A percentile compares a stretch with the other conserved stretches of the same genome.
Evolutionary conservation across 345 rosid species (phyloP).

Genomic region (Gossypium raimondii): DNA sequence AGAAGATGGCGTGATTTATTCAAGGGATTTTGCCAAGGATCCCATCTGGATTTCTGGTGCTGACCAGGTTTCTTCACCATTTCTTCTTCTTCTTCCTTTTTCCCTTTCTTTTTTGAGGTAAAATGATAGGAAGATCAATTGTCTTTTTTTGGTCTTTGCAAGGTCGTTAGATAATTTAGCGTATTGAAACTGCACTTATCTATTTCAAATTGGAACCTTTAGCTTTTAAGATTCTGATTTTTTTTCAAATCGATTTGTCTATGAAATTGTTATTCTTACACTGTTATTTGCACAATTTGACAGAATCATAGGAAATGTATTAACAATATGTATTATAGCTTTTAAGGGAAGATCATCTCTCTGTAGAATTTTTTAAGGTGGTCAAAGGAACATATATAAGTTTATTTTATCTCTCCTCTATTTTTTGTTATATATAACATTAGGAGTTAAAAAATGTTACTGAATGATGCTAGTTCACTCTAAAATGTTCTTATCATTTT

Average conservation of each 20-base stretch:
- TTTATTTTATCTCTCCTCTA: neutral
- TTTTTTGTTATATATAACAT: too few species aligned
- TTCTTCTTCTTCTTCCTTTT: neutral
- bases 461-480: neutral
- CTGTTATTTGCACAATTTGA: neutral
- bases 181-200: neutral
- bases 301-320: neutral
- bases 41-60: slow-evolving; percentile 62
- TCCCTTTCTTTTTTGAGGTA: neutral
- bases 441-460: neutral
- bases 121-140: neutral
- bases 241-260: neutral
- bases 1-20: slow-evolving; percentile 56
- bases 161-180: neutral
- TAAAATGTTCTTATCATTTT: neutral
- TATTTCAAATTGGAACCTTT: neutral
- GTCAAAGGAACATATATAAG: too few species aligned
- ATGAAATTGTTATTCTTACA: neutral
- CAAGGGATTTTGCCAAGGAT: slow-evolving; percentile 71
- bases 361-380: too few species aligned
- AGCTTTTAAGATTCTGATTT: neutral
- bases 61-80: slow-evolving; percentile 35
- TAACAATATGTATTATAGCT: neutral
- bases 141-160: neutral
- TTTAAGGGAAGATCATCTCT: neutral